Base-by-base conservation (phyloP, 441 rosid genomes). In the Corymbia calophylla region DNA sequence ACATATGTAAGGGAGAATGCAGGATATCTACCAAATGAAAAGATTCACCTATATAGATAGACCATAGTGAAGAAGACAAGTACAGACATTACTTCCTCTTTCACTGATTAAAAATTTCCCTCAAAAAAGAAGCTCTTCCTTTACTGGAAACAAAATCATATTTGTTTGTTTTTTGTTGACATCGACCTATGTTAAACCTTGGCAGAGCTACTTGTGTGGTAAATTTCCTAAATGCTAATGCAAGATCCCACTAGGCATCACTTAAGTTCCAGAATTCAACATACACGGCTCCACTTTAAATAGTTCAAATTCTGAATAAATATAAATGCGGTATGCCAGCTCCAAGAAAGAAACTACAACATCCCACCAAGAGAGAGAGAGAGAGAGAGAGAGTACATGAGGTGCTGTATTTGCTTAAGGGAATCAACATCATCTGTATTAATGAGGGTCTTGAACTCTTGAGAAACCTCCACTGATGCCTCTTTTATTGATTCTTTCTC, bases 391-490 rank as follows among this genome's bases (percentile, higher is more conserved):
- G 87, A 73, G 70, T 94, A 97, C 99, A 96, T 97, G 92, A 96
- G 95, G 56, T 94, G 93, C 91, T 97, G 99, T 91, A 89, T 90
- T 80, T 95, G 99, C 92, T 92, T 96, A 91, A 97, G 94, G 86
- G 96, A 93, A 54, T 94, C 94, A 49, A 98, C 90, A 91, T 96
- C 95, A 58, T 94, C 88, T 6, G 91, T 62, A 31, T 95, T 92
- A 85, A 96, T 93, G 73, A 98, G 96, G 92, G 98, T 94, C 91
- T 92, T 94, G 92, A 96, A 98, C 91, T 98, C 96, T 47, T 87
- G 73, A 84, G 98, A 94, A 7, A 95, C 90, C 93, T 95, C 95
- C 86, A 93, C 60, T 31, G 98, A 95, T 90, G 99, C 97, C 87
- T 90, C 96, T 92, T 91, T 89, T 88, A 93, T 92, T 35, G 95